A percentile compares a stretch with the other conserved stretches of the same genome.
Evolutionary conservation across 1,139 yeast species (phyloP).

Genomic region (Suhomyces bribrorum): DNA sequence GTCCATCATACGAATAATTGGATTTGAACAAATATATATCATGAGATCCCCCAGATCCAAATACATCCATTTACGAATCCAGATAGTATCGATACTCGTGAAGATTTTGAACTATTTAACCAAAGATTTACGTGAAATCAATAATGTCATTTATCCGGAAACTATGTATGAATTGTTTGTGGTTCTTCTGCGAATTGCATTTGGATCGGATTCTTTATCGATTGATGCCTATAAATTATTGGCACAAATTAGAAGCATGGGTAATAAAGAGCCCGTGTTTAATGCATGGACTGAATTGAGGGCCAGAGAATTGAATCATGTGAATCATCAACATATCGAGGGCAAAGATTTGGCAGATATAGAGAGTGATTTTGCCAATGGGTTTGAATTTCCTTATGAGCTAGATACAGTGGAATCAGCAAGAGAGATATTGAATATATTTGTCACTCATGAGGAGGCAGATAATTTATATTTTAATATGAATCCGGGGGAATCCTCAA

Average conservation of each 20-base stretch:
- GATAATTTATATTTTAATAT: conserved; percentile 71
- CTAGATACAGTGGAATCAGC: conserved; percentile 67
- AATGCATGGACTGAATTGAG: conserved; percentile 44
- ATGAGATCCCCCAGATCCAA: conserved; percentile 50
- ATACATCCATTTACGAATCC: conserved; percentile 40
- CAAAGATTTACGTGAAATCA: conserved; percentile 31
- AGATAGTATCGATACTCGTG: conserved; percentile 42
- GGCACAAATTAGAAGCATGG: conserved; percentile 27
- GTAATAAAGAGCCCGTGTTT: conserved; percentile 32
- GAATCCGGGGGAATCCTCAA: conserved; percentile 40
- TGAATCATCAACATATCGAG: conserved; percentile 16
- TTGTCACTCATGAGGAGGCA: conserved; percentile 76
- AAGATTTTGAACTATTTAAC: conserved; percentile 37
- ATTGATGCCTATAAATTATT: conserved; percentile 38
- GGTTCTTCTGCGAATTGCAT: conserved; percentile 57
- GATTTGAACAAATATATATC: conserved; percentile 53
- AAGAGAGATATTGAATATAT: conserved; percentile 66
- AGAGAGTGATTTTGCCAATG: conserved; percentile 52
- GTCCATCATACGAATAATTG: conserved; percentile 47
- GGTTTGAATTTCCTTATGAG: conserved; percentile 63
- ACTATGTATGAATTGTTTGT: conserved; percentile 52
- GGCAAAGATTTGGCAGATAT: conserved; percentile 28
- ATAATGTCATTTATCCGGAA: conserved; percentile 40
- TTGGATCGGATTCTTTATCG: conserved; percentile 47
- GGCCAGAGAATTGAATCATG: conserved; percentile 44